phyloP scores from a whole-genome alignment of 2,329 filamentous ascomycete species.

The Fusarium poae region DNA sequence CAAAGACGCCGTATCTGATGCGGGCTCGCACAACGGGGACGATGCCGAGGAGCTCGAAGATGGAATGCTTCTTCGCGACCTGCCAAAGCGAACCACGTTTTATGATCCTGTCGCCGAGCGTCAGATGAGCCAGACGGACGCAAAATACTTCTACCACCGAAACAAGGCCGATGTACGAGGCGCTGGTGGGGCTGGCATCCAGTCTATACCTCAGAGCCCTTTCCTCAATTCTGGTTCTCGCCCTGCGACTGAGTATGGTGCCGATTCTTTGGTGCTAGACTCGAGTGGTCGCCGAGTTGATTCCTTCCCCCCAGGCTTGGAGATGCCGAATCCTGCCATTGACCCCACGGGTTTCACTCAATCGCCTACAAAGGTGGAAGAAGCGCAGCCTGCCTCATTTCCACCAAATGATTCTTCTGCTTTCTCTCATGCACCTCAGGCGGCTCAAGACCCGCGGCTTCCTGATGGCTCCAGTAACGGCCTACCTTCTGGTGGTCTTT shows the following conservation, averaged over 20 bases:
- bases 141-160: constrained; percentile 95
- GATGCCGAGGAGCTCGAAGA: constrained; percentile 58
- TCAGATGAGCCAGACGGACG: constrained; percentile 92
- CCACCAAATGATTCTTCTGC: constrained; percentile 17
- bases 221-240: constrained; percentile 55
- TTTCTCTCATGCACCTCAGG: constrained; percentile 19
- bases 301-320: constrained; percentile 56
- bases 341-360: constrained; percentile 31
- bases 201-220: constrained; percentile 63
- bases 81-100: constrained; percentile 81
- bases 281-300: constrained; percentile 44
- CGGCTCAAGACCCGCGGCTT: constrained; percentile 25
- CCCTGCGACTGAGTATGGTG: constrained; percentile 54
- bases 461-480: constrained; percentile 41
- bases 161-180: constrained; percentile 74
- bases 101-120: constrained; percentile 96
- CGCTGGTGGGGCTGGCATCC: constrained; percentile 55
- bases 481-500: constrained; percentile 63
- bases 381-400: constrained; percentile 24
- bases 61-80: constrained; percentile 71
- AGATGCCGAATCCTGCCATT: constrained; percentile 37
- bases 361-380: constrained; percentile 25
- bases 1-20: constrained; percentile 41
- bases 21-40: constrained; percentile 38
- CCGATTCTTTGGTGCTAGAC: constrained; percentile 53